Percentiles rank a stretch among this genome's conserved stretches.
Evolutionary conservation across 202 grass and related monocot species (phyloP).

Genomic region (Zizania palustris): DNA sequence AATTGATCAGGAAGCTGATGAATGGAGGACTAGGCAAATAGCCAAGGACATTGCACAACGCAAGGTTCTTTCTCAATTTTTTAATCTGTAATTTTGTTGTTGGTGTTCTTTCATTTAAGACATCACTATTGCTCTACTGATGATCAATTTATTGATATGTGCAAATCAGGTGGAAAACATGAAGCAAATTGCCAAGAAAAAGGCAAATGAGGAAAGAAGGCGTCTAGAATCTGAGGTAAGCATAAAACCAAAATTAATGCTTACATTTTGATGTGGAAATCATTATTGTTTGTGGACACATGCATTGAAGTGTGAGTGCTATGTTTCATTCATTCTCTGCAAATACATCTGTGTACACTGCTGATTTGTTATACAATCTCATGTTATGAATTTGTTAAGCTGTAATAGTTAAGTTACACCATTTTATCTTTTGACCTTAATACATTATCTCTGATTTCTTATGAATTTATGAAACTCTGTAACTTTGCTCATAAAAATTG

Average conservation of each 20-base stretch:
- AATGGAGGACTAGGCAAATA: conserved; percentile 92
- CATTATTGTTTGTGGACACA: background rate
- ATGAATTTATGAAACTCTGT: background rate
- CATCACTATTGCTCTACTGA: background rate
- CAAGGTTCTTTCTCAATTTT: conserved; percentile 55
- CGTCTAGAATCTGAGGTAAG: conserved; percentile 88
- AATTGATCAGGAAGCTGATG: conserved; percentile 81
- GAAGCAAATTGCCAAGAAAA: conserved; percentile 89
- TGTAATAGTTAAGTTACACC: background rate
- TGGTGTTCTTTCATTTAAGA: conserved; percentile 19
- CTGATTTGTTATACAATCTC: conserved; percentile 1
- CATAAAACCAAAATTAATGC: conserved; percentile 11
- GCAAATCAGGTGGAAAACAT: conserved; percentile 73
- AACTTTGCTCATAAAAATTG: background rate
- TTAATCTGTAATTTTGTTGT: conserved; percentile 17
- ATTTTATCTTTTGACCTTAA: background rate
- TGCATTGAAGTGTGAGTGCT: background rate
- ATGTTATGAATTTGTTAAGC: background rate
- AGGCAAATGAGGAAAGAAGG: conserved; percentile 85
- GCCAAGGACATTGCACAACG: conserved; percentile 80
- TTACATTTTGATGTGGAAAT: background rate
- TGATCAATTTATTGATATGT: conserved; percentile 23
- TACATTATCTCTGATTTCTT: conserved; percentile 12
- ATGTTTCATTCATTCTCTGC: conserved; percentile 9
- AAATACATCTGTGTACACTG: background rate